These are phyloP conservation scores for Ophiostoma tasmaniense DNA, from an alignment of 2,329 filamentous ascomycete genomes.

Conservation along the genomic window DNA sequence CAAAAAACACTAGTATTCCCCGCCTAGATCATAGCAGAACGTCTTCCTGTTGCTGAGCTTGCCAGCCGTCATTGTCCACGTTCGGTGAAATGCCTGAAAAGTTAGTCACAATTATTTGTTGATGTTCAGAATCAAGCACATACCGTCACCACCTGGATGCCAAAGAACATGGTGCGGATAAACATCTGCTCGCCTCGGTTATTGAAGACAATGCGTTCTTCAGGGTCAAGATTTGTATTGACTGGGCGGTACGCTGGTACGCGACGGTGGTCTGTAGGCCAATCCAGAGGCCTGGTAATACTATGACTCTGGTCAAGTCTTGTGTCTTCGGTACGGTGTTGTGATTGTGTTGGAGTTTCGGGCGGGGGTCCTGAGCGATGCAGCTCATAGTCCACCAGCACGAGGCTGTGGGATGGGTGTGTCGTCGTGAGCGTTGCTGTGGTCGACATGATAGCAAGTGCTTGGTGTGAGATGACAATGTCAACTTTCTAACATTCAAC, in stretches of 20 bases:
- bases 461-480: background rate
- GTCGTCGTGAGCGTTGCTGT: background rate
- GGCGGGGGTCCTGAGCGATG: background rate
- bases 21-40: background rate
- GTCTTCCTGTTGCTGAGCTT: background rate
- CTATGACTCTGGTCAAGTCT: background rate
- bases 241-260: conserved; percentile 23
- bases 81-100: background rate
- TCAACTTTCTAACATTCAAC: background rate
- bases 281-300: conserved; percentile 18
- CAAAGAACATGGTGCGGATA: conserved; percentile 24
- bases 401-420: background rate
- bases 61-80: conserved; percentile 1
- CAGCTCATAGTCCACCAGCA: conserved; percentile 27
- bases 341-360: background rate
- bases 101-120: background rate
- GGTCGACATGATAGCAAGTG: background rate
- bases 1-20: background rate
- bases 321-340: background rate
- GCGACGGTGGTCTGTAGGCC: conserved; percentile 22
- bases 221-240: conserved; percentile 20
- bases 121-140: background rate
- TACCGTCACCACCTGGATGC: conserved; percentile 15
- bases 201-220: conserved; percentile 20
- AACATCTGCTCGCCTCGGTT: conserved; percentile 21